These are phyloP conservation scores for Parastagonospora nodorum DNA, from an alignment of 2,329 filamentous ascomycete genomes.

Conservation along the genomic window DNA sequence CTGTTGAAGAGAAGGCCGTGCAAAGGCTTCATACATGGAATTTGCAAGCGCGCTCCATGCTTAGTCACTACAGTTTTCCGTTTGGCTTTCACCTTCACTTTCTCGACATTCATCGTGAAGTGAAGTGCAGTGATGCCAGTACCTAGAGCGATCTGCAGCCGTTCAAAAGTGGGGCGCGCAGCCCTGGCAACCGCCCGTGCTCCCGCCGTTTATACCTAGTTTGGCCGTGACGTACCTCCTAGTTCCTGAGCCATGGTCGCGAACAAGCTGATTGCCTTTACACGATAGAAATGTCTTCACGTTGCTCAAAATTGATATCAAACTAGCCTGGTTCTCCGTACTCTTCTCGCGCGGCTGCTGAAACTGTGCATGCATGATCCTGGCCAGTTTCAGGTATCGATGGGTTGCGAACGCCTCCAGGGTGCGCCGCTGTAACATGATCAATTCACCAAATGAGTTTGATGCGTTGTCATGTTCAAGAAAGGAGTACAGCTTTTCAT, in stretches of 20 bases:
- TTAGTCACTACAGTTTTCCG: not conserved
- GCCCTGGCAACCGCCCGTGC: conserved; percentile 13
- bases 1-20: not conserved
- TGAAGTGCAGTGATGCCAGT: not conserved
- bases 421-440: too few species aligned
- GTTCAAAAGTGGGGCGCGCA: conserved; percentile 16
- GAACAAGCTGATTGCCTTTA: not conserved
- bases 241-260: not conserved
- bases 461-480: too few species aligned
- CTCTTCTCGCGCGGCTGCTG: not conserved
- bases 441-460: too few species aligned
- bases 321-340: not conserved
- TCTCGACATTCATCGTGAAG: not conserved
- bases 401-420: not conserved
- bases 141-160: not conserved
- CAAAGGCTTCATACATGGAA: not conserved
- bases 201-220: conserved; percentile 3
- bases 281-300: not conserved
- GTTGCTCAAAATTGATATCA: not conserved
- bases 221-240: not conserved
- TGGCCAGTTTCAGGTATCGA: not conserved
- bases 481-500: too few species aligned
- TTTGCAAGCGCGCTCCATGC: not conserved
- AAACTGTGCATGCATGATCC: not conserved
- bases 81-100: not conserved